Evolutionary conservation across 1,284 basidiomycete species (phyloP), one percentile per base, ranked within the genome.

Genomic region (Trichosporon faecale): DNA sequence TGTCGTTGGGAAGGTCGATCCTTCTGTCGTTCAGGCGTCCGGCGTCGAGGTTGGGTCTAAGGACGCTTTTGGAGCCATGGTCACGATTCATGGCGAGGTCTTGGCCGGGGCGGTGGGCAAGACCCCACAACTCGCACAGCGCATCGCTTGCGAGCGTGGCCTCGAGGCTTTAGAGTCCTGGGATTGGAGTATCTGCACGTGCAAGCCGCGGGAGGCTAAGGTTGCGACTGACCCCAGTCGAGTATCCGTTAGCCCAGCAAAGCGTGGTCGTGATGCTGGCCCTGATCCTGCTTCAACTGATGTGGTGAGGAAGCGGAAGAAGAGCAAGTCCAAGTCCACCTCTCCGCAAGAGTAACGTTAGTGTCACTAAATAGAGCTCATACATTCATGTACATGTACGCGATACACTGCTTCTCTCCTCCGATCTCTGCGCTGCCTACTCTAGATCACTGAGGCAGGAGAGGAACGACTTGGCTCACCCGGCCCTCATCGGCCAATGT

Each of bases 81-180:
- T 78, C 9, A 33, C 12, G 5, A 21, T 74, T 3, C 78, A 79
- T 57, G 75, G 67, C 2, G 18, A 57, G 2, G 67, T 68, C 27
- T 68, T 77, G 23, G 72, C 67, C 1, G 61, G 64, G n/a, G 76
- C 63, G 0, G 52, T 40, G 12, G 74, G 66, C 16, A 67, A 70
- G 14, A 71, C 72, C 9, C 68, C 70, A 7, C 49, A 25, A 3
- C 21, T 76, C 2, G 76, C 77, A 2, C 68, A 74, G 4, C 72
- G 76, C 14, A 70, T 68, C 16, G 74, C 75, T 6, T 78, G 78
- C 66, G 71, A 73, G 57, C 37, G 61, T 9, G 76, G 75, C 1
- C 46, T 78, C 18, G 68, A 29, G 57, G 61, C 29, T 12, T 31
- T 76, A 40, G 64, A 67, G 21, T n/a, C 2, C 9, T 52, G n/a